Percentiles rank a stretch among this genome's conserved stretches.
phyloP scores from a whole-genome alignment of 108 stramenopile species.

The Conticribra guillardii region DNA sequence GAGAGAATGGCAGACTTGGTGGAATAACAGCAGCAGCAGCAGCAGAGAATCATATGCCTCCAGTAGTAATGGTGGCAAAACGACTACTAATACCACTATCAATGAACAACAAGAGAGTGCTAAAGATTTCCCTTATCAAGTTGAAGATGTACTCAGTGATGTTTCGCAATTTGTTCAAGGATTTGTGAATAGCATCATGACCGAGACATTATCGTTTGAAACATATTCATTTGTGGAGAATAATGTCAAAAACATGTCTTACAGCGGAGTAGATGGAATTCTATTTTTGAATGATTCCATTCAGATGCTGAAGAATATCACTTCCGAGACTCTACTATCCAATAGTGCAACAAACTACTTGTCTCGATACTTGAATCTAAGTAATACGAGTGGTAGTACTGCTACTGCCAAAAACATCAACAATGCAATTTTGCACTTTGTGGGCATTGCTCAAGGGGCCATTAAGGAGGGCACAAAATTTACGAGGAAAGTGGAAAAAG shows the following conservation, averaged over 20 bases:
- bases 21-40: not conserved
- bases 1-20: not conserved
- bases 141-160: not conserved
- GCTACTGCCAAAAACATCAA: too few relatives aligned
- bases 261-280: not conserved
- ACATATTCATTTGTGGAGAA: not conserved
- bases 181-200: not conserved
- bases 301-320: not conserved
- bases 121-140: not conserved
- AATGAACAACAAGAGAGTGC: too few relatives aligned
- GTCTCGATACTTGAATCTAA: not conserved
- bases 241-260: not conserved
- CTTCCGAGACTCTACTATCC: not conserved
- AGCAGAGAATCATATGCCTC: not conserved
- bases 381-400: too few relatives aligned
- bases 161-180: not conserved
- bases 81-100: not conserved
- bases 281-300: not conserved
- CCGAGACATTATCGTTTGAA: not conserved
- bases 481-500: not conserved
- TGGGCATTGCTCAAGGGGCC: not conserved
- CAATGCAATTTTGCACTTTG: not conserved
- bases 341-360: not conserved
- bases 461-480: not conserved
- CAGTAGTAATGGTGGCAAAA: not conserved